A percentile compares a stretch with the other conserved stretches of the same genome.
These are phyloP conservation scores for Leptographium wingfieldii DNA, from an alignment of 2,329 filamentous ascomycete species.

Conservation along the genomic window DNA sequence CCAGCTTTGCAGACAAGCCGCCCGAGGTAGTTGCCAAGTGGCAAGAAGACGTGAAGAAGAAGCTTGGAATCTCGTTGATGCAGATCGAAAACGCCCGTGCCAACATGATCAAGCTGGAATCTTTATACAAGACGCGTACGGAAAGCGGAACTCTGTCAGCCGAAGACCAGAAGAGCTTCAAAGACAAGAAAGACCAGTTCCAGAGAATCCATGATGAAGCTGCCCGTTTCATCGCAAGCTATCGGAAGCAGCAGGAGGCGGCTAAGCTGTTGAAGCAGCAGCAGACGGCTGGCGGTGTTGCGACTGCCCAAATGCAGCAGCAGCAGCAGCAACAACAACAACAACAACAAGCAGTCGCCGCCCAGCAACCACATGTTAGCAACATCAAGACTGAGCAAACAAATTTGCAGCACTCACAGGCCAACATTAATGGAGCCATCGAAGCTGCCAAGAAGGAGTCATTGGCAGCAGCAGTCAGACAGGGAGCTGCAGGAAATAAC, in stretches of 20 bases:
- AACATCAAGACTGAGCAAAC: constrained; percentile 17
- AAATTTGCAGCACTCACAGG: constrained; percentile 20
- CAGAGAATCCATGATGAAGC: constrained; percentile 34
- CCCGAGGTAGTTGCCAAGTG: constrained; percentile 33
- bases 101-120: constrained; percentile 30
- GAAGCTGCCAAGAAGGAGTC: constrained; percentile 34
- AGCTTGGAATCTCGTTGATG: constrained; percentile 34
- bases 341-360: constrained; percentile 7
- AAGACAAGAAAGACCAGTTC: constrained; percentile 29
- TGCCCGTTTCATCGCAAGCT: constrained; percentile 32
- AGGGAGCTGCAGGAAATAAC: constrained; percentile 10
- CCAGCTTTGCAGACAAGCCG: constrained; percentile 28
- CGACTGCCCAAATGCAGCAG: constrained; percentile 10
- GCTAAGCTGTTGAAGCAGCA: constrained; percentile 11
- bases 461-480: constrained; percentile 16
- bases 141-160: constrained; percentile 30
- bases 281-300: constrained; percentile 9
- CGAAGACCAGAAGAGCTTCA: constrained; percentile 33
- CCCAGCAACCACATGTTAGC: constrained; percentile 11
- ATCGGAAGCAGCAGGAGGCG: constrained; percentile 31
- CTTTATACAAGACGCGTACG: constrained; percentile 27
- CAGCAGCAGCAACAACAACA: constrained; percentile 11
- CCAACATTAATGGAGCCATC: constrained; percentile 30
- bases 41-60: constrained; percentile 32
- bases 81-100: constrained; percentile 34